phyloP scores from a whole-genome alignment of 257 asterid genomes.

The Rauvolfia tetraphylla region DNA sequence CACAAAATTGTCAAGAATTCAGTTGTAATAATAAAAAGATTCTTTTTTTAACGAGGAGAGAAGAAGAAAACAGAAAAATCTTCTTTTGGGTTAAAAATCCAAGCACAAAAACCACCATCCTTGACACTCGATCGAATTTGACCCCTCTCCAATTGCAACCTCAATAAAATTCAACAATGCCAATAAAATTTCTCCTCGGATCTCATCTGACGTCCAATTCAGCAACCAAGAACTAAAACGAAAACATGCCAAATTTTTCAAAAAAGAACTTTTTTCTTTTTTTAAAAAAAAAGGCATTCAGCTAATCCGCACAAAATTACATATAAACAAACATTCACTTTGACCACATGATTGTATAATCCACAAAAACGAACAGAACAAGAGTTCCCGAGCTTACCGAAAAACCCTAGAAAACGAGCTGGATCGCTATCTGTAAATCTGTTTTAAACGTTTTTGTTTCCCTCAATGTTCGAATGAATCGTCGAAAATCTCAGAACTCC shows the following conservation, averaged over 20 bases:
- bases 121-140: neutral
- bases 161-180: constrained; percentile 26
- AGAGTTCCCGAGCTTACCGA: constrained; percentile 7
- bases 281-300: neutral
- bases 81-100: constrained; percentile 2
- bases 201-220: constrained; percentile 26
- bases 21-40: neutral
- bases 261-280: neutral
- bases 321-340: neutral
- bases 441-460: neutral
- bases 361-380: neutral
- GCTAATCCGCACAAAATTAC: neutral
- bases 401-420: constrained; percentile 21
- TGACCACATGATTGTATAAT: neutral
- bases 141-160: neutral
- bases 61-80: neutral
- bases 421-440: constrained; percentile 31
- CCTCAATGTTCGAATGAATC: neutral
- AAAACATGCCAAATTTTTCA: neutral
- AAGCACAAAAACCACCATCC: neutral
- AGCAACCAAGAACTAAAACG: constrained; percentile 2
- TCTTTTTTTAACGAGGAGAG: too few species aligned
- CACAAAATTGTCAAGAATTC: neutral
- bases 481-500: neutral
- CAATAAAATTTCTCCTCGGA: constrained; percentile 21